phyloP scores from a whole-genome alignment of 2,329 filamentous ascomycete genomes.

The Cladophialophora psammophila region DNA sequence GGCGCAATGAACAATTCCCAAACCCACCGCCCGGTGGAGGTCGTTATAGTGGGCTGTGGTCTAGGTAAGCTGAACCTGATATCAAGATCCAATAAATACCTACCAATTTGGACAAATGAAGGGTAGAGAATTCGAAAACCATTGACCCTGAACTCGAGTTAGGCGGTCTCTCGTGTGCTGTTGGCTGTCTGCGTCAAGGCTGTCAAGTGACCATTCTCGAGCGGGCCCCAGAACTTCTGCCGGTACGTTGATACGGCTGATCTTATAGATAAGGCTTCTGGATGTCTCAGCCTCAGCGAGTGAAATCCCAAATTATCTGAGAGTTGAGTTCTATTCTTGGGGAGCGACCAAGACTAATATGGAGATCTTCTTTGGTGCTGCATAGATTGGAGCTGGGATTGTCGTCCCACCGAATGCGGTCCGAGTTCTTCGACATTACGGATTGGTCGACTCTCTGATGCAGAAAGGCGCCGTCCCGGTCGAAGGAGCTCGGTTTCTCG shows the following conservation, averaged over 20 bases:
- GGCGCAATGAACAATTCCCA: too few relatives aligned
- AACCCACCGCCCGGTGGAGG: too few relatives aligned
- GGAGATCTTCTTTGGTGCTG: neutral
- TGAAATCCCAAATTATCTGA: neutral
- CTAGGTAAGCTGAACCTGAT: too few relatives aligned
- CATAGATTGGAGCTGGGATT: slow-evolving; percentile 41
- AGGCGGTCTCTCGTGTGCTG: slow-evolving; percentile 5
- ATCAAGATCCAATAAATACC: too few relatives aligned
- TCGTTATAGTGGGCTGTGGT: too few relatives aligned
- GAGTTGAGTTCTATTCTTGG: too few relatives aligned
- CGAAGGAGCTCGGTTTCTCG: too few relatives aligned
- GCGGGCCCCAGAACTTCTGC: slow-evolving; percentile 5
- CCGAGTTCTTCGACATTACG: slow-evolving; percentile 1
- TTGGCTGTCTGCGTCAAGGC: neutral
- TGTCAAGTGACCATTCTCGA: slow-evolving; percentile 7
- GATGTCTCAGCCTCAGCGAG: neutral
- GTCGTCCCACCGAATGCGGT: slow-evolving; percentile 43
- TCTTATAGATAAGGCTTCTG: too few relatives aligned
- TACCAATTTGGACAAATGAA: too few relatives aligned
- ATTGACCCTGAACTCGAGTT: neutral
- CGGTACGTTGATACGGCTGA: neutral
- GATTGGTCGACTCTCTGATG: slow-evolving; percentile 3
- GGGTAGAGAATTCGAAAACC: too few relatives aligned
- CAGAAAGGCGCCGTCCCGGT: neutral
- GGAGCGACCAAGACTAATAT: too few relatives aligned